A percentile compares a stretch with the other conserved stretches of the same genome.
Conservation (phyloP, 768 basidiomycete species). For the Boletus sp. region DNA sequence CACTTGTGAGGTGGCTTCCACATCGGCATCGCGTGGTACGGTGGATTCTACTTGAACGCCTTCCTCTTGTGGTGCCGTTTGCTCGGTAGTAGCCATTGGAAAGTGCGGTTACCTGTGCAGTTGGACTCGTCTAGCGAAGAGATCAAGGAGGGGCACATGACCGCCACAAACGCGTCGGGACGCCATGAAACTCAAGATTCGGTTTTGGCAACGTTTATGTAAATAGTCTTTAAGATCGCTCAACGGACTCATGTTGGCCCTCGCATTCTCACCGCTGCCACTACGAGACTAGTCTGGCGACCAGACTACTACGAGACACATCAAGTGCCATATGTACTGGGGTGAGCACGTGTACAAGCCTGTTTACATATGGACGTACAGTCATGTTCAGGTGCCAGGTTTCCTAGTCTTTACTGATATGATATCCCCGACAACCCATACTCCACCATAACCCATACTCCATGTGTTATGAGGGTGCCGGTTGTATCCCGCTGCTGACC, state of each 20-base stretch:
- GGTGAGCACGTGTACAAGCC: too few relatives aligned
- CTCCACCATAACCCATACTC: too few relatives aligned
- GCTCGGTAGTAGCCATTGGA: conserved; percentile 16
- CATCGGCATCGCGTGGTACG: conserved; percentile 6
- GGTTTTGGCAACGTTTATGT: neutral
- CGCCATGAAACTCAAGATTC: neutral
- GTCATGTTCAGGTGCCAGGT: too few relatives aligned
- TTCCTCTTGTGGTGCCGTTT: conserved; percentile 2
- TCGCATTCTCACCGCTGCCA: conserved; percentile 89
- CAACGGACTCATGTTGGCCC: conserved; percentile 97
- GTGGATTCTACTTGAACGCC: conserved; percentile 1
- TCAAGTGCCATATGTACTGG: too few relatives aligned
- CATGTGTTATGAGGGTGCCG: too few relatives aligned
- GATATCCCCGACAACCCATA: too few relatives aligned
- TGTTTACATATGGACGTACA: too few relatives aligned
- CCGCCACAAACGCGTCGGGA: conserved; percentile 4
- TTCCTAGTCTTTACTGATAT: too few relatives aligned
- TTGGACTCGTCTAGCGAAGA: neutral
- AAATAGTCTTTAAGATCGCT: too few relatives aligned
- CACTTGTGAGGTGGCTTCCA: conserved; percentile 5
- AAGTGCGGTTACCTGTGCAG: neutral
- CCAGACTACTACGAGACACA: conserved; percentile 84
- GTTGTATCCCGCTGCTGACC: too few relatives aligned
- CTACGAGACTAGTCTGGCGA: too few relatives aligned
- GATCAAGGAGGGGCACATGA: neutral